Base-by-base conservation (phyloP, 345 rosid species). In the Populus nigra region DNA sequence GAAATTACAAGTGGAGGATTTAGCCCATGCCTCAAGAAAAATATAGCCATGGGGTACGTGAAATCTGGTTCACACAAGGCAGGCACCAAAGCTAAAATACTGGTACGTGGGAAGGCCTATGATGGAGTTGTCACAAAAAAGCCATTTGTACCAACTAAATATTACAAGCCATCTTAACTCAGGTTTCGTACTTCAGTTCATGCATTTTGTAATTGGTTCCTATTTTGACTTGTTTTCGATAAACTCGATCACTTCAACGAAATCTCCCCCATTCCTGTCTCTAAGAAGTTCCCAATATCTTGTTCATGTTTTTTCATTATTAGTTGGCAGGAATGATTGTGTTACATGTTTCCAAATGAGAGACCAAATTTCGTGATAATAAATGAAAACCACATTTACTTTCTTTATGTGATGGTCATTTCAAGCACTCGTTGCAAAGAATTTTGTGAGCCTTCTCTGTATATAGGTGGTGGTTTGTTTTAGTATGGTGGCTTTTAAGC, bases 1-100 rank as follows among this genome's bases (percentile, higher is more conserved):
- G 98, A 96, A 88, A 80, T 96, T 78, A 96, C 99, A 12, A 96
- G 99, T 22, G 98, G 98, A 11, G 99, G 98, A 74, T 96, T 96
- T 53, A 92, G 98, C 80, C 98, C 99, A 3, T 92, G 95, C 92
- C 86, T 94, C 55, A 94, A 94, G 97, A 94, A 92, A 91, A 94
- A 94, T 87, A 90, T 96, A 69, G 90, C 97, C 38, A 96, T 96
- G 99, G 97, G 99, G 39, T 96, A 94, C 9, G 98, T 96, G 72
- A 94, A 94, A 76, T 94, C 99, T 0, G 99, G 98, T 71, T 79
- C 69, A 38, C 99, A 96, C 89, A 96, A 96, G 83, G 82, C 75
- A 0, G 97, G 98, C 63, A 90, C 96, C 76, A 91, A 91, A 75
- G 90, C 90, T 53, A 92, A 96, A 85, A 81, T 96, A 65, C 63